These are phyloP conservation scores for Lavandula angustifolia DNA, from an alignment of 257 asterid genomes.

Conservation along the genomic window DNA sequence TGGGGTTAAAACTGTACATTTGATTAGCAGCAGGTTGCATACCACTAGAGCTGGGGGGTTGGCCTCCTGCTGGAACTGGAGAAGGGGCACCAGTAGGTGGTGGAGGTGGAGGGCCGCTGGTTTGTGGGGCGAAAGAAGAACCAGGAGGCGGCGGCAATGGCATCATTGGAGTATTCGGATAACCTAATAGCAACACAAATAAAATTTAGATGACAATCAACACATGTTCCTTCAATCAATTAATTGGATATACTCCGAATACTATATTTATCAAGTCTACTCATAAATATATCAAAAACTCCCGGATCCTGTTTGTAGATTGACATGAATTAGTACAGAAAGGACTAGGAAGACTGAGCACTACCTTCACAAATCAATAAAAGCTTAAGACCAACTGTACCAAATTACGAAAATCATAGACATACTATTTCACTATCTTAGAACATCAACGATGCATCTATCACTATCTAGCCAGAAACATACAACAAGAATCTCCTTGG, in stretches of 20 bases:
- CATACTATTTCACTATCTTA: not conserved
- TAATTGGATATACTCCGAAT: not conserved
- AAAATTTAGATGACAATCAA: not conserved
- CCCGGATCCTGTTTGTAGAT: not conserved
- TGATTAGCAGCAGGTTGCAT: slow-evolving; percentile 31
- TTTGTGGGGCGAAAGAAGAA: slow-evolving; percentile 40
- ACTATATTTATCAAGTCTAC: not conserved
- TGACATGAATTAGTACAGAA: not conserved
- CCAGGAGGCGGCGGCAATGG: slow-evolving; percentile 42
- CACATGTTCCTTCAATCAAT: not conserved
- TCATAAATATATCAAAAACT: not conserved
- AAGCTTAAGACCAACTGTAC: not conserved
- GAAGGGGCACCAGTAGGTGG: slow-evolving; percentile 32
- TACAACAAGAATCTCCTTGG: not conserved
- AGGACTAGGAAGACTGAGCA: not conserved
- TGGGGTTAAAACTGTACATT: slow-evolving; percentile 38
- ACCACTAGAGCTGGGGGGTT: slow-evolving; percentile 39
- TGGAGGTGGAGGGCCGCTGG: slow-evolving; percentile 34
- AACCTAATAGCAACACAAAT: slow-evolving; percentile 39
- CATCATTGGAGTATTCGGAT: slow-evolving; percentile 35
- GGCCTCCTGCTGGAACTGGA: slow-evolving; percentile 41
- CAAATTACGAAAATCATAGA: not conserved
- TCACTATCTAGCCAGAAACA: not conserved
- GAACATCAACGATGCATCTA: not conserved
- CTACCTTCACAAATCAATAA: slow-evolving; percentile 3